Evolutionary conservation across 2,329 filamentous ascomycete genomes (phyloP).

Genomic region (Herpomyces periplanetae): DNA sequence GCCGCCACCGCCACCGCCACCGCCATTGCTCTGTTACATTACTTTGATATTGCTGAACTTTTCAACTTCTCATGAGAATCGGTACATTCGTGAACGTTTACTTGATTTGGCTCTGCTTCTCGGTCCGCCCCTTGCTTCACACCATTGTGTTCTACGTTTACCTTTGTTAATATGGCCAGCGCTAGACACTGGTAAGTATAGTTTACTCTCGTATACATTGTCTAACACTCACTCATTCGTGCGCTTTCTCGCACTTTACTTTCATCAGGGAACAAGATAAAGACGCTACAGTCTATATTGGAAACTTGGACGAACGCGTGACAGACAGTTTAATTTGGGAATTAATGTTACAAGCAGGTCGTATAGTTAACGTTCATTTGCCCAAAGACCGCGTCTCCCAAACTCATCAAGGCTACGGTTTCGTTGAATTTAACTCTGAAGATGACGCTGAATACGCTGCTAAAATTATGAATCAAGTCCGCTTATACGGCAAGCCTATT

Average conservation of each 20-base stretch:
- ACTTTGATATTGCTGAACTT: background rate
- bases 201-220: constrained; percentile 1
- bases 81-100: background rate
- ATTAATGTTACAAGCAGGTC: constrained; percentile 86
- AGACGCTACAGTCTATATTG: constrained; percentile 86
- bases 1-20: too few relatives aligned
- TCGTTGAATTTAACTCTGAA: constrained; percentile 87
- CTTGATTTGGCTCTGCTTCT: background rate
- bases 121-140: background rate
- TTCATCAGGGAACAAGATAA: constrained; percentile 64
- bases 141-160: constrained; percentile 2
- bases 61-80: background rate
- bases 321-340: constrained; percentile 73
- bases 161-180: constrained; percentile 17
- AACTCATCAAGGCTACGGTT: constrained; percentile 85
- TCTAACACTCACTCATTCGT: constrained; percentile 1
- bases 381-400: constrained; percentile 93
- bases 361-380: constrained; percentile 88
- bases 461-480: constrained; percentile 80
- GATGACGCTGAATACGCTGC: constrained; percentile 87
- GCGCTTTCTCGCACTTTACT: constrained; percentile 3
- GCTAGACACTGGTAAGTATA: constrained; percentile 29
- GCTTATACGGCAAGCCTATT: constrained; percentile 68
- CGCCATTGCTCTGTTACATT: background rate
- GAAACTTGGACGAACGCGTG: constrained; percentile 88